Base-by-base conservation (phyloP, 2,329 filamentous ascomycete species). In the Fusarium chaquense region DNA sequence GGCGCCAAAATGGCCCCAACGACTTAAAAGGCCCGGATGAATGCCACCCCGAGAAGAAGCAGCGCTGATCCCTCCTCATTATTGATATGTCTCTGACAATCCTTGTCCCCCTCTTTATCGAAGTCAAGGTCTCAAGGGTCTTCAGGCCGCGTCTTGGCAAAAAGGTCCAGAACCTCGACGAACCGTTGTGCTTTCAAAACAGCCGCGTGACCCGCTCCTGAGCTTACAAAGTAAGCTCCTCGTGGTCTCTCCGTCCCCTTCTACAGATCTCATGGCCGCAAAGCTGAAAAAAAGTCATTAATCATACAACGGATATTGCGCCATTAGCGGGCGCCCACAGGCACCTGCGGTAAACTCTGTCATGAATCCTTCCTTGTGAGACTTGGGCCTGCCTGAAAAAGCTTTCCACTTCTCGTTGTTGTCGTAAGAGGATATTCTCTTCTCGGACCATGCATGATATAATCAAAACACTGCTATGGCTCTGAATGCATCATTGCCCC, bases 171-270 rank as follows among this genome's bases (percentile, higher is more conserved):
- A 32, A 52, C 36, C 46, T 60, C 24, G 5, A 45, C 33, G 41
- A 70, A 68, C 67, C 58, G 67, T 70, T 70, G 53, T 67, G 63
- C 67, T 41, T 58, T 40, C 58, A 41, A 58, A 47, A 41, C 55
- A 68, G 50, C 67, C 67, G 68, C 67, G 47, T 69, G 68, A 70
- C 59, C 63, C 67, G 67, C 55, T 38, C 35, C n/a, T 28, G 8
- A 41, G 26, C 33, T 41, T 11, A 50, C 24, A 58, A 38, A 46
- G 35, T 53, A 57, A 53, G 58, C 58, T 54, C 67, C 54, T 60
- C 67, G 45, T 57, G 54, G 54, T 65, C 41, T 55, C 46, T 35
- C 50, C 50, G 50, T 69, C 41, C 65, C 50, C 30, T 60, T 51
- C 56, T 53, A 35, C 49, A 38, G 67, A 59, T 65, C 67, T 61